Conservation (phyloP, 2,329 filamentous ascomycete genomes). For the Colletotrichum endophyticum region DNA sequence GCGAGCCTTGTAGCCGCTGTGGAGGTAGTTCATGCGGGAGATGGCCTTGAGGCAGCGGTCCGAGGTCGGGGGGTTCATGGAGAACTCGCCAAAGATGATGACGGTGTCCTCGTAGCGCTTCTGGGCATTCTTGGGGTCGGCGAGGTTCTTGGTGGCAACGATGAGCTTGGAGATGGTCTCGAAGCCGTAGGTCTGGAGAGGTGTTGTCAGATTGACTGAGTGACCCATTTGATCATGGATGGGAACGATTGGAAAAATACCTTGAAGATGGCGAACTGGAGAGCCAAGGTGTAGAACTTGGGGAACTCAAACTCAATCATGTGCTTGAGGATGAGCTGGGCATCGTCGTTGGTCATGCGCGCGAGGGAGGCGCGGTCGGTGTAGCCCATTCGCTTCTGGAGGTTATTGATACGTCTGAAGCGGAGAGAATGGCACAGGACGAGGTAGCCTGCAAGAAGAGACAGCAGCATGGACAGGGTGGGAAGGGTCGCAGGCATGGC, state of each 20-base stretch:
- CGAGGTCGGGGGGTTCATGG: constrained; percentile 38
- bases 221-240: background rate
- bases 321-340: constrained; percentile 46
- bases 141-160: constrained; percentile 38
- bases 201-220: background rate
- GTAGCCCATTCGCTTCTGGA: constrained; percentile 35
- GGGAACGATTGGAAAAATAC: constrained; percentile 20
- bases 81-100: constrained; percentile 40
- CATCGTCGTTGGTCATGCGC: constrained; percentile 47
- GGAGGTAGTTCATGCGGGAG: constrained; percentile 44
- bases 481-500: background rate
- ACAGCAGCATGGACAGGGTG: background rate
- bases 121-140: constrained; percentile 30
- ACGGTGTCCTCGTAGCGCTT: constrained; percentile 49
- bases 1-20: constrained; percentile 38
- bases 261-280: constrained; percentile 47
- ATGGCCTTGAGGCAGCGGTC: constrained; percentile 38
- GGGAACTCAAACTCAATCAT: constrained; percentile 41
- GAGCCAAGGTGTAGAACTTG: constrained; percentile 36
- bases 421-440: constrained; percentile 39
- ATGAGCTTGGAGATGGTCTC: constrained; percentile 41
- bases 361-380: constrained; percentile 38
- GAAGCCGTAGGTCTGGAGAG: constrained; percentile 42
- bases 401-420: constrained; percentile 35
- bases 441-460: constrained; percentile 33